phyloP scores from a whole-genome alignment of 352 stramenopile species.

The Pythium utonaiense region DNA sequence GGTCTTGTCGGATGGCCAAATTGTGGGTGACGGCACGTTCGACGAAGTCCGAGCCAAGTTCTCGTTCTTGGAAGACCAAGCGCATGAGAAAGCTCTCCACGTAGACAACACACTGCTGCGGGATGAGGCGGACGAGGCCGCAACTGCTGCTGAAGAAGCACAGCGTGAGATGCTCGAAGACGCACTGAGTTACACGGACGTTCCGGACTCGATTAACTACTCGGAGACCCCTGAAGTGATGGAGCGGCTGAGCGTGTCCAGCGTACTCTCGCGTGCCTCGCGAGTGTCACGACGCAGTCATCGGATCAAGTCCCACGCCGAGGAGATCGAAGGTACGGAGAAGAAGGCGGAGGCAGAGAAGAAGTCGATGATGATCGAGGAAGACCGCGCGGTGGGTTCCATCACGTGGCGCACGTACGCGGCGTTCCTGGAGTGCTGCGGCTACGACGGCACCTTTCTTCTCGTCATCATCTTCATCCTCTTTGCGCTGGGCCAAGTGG shows the following conservation, averaged over 20 bases:
- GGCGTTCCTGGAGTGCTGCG: constrained; percentile 39
- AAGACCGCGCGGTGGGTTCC: constrained; percentile 39
- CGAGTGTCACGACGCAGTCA: not conserved
- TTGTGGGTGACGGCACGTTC: constrained; percentile 32
- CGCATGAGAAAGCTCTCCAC: constrained; percentile 15
- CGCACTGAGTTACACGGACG: not conserved
- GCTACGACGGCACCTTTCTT: constrained; percentile 32
- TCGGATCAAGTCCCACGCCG: not conserved
- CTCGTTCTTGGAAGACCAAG: constrained; percentile 19
- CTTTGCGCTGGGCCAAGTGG: constrained; percentile 39
- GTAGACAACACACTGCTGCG: constrained; percentile 28
- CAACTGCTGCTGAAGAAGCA: not conserved
- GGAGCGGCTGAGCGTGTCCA: constrained; percentile 4
- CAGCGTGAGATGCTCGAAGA: constrained; percentile 17
- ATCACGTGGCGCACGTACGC: constrained; percentile 42
- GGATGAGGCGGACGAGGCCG: not conserved
- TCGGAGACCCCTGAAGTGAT: not conserved
- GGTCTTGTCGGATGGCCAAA: constrained; percentile 31
- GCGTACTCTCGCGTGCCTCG: not conserved
- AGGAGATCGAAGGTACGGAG: not conserved
- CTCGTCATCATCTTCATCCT: constrained; percentile 30
- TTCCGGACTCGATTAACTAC: not conserved
- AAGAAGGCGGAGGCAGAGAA: not conserved
- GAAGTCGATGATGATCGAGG: constrained; percentile 36
- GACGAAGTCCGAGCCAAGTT: constrained; percentile 24